These are phyloP conservation scores for Pseudogymnoascus sp. DNA, from an alignment of 2,329 filamentous ascomycete genomes.

Conservation along the genomic window DNA sequence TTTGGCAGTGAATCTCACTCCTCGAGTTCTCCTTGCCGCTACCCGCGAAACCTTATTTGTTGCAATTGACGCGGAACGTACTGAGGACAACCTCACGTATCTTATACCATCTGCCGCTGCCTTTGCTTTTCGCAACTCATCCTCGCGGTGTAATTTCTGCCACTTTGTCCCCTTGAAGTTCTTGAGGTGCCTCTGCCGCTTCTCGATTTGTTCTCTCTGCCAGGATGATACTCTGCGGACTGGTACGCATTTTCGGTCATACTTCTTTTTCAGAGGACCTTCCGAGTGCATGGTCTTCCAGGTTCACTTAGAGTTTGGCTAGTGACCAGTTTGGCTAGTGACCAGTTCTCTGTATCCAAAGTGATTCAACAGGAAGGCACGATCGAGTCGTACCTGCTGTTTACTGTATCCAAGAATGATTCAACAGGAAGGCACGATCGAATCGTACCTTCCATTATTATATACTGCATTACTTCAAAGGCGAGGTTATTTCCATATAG, in stretches of 20 bases:
- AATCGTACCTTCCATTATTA: background rate
- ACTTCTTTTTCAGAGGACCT: background rate
- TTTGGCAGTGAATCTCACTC: background rate
- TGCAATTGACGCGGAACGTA: background rate
- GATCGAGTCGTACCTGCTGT: background rate
- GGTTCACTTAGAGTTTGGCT: background rate
- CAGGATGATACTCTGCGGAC: background rate
- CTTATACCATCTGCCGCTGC: background rate
- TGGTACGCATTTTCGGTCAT: background rate
- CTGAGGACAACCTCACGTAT: background rate
- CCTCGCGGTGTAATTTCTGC: background rate
- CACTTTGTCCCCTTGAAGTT: background rate
- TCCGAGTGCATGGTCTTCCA: background rate
- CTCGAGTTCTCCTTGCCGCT: background rate
- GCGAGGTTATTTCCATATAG: background rate
- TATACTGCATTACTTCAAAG: background rate
- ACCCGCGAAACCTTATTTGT: background rate
- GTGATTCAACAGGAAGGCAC: background rate
- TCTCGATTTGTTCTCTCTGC: background rate
- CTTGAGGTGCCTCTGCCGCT: background rate
- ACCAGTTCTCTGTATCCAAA: background rate
- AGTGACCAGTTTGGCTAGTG: background rate
- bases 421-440: background rate
- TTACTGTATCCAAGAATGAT: background rate
- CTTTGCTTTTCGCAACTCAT: background rate